Percentiles rank a stretch among this genome's conserved stretches.
Evolutionary conservation across 345 rosid species (phyloP).

Genomic region (Hibiscus mutabilis): DNA sequence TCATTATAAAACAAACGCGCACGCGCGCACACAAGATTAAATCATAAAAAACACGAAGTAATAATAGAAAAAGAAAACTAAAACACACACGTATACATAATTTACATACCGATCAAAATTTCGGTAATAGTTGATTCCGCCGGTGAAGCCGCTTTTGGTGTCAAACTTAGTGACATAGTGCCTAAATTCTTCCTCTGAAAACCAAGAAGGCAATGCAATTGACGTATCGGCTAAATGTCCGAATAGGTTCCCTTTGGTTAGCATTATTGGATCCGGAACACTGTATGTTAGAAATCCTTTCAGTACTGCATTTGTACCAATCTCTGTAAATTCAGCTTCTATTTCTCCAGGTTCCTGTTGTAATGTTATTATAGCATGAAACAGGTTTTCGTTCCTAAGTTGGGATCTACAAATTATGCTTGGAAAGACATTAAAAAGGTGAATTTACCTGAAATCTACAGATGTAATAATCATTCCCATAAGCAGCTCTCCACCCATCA

Average conservation of each 20-base stretch:
- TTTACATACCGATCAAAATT: conserved; percentile 1
- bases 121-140: conserved; percentile 54
- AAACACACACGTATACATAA: no score
- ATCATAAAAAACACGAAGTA: no score
- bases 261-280: background rate
- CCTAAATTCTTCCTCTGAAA: conserved; percentile 49
- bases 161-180: conserved; percentile 52
- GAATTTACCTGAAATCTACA: conserved; percentile 52
- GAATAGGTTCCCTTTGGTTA: conserved; percentile 5
- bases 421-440: background rate
- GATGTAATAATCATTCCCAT: conserved; percentile 51
- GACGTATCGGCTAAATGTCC: conserved; percentile 33
- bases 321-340: conserved; percentile 8
- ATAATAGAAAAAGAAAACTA: no score
- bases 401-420: background rate
- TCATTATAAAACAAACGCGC: background rate
- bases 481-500: conserved; percentile 15
- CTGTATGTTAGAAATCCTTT: conserved; percentile 44
- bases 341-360: conserved; percentile 12
- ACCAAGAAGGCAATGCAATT: conserved; percentile 43
- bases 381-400: background rate
- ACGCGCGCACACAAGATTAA: background rate
- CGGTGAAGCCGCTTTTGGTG: conserved; percentile 48
- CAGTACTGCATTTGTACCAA: conserved; percentile 27
- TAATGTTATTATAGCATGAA: no score